Base-by-base conservation (phyloP, 2,329 filamentous ascomycete genomes). In the Colletotrichum liriopes region DNA sequence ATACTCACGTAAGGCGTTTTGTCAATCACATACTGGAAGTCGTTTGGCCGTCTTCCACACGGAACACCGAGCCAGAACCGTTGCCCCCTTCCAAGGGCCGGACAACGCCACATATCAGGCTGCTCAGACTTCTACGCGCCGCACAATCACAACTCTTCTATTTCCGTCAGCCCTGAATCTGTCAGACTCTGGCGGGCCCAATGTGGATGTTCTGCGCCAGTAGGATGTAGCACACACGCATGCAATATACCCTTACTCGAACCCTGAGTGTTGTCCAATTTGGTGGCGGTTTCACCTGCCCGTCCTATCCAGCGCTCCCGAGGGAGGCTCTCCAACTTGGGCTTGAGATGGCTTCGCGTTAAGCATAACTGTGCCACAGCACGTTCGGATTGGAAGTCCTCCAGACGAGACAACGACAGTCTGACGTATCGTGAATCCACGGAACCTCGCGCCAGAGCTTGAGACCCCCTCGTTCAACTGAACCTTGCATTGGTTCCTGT, bases 201-300 rank as follows among this genome's bases (percentile, higher is more conserved):
- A 8, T 5, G n/a, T 65, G 12, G 45, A 8, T 16, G 14, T 37
- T 23, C 35, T 37, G 54, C 32, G 20, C 12, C 54, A 26, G 54
- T 20, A 14, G n/a, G 20, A 29, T 32, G n/a, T 26, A 23, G 29
- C 29, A 20, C 35, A 39, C 14, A 16, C 54, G 23, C 23, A 56
- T 39, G 16, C 23, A 3, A 47, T 20, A 37, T 14, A 49, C 52
- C 29, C 43, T 2, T 65, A n/a, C 32, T 47, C 20, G 14, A 20
- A 56, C 32, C 61, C 20, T 12, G n/a, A 39, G 7, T 37, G 37
- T 41, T 52, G n/a, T 26, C 52, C 52, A 61, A 60, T 49, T 61
- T 52, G 32, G 64, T 61, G 64, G 55, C 52, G 41, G 32, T 49
- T 60, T 67, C 54, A 52, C 32, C 41, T 52, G 37, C 41, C 54